Evolutionary conservation across 2,329 filamentous ascomycete species (phyloP).

Genomic region (Alternaria triticimaculans): DNA sequence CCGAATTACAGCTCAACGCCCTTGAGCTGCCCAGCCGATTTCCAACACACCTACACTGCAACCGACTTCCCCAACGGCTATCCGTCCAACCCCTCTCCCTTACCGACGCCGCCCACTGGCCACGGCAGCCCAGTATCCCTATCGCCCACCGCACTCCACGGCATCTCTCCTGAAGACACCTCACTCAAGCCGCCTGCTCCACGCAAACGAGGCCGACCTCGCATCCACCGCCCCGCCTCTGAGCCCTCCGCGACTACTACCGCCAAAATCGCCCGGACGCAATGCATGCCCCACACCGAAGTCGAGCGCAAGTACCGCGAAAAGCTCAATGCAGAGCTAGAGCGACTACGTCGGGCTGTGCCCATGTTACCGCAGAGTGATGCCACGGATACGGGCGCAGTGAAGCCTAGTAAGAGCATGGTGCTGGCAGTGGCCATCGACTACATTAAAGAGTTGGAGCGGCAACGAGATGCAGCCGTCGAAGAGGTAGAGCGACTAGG

Average conservation of each 20-base stretch:
- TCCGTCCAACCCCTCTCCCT: slow-evolving; percentile 6
- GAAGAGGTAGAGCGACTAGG: slow-evolving; percentile 17
- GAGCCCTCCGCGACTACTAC: background rate
- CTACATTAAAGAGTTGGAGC: slow-evolving; percentile 17
- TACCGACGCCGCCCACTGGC: slow-evolving; percentile 5
- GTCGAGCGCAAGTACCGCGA: slow-evolving; percentile 22
- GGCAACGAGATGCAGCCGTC: slow-evolving; percentile 14
- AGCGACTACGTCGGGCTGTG: slow-evolving; percentile 29
- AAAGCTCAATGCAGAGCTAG: slow-evolving; percentile 33
- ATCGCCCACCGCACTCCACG: background rate
- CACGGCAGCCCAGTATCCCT: slow-evolving; percentile 1
- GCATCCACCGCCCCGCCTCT: slow-evolving; percentile 9
- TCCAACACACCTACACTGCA: slow-evolving; percentile 3
- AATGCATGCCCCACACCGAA: slow-evolving; percentile 31
- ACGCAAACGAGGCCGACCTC: slow-evolving; percentile 12
- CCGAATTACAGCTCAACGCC: slow-evolving; percentile 1
- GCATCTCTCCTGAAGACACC: background rate
- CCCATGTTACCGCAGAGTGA: slow-evolving; percentile 28
- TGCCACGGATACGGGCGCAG: slow-evolving; percentile 9
- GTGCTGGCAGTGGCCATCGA: slow-evolving; percentile 21
- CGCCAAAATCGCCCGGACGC: slow-evolving; percentile 4
- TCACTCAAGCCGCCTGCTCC: slow-evolving; percentile 6
- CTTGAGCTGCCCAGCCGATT: slow-evolving; percentile 3
- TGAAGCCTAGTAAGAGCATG: slow-evolving; percentile 21
- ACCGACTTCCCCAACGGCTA: slow-evolving; percentile 3